phyloP scores from a whole-genome alignment of 2,329 filamentous ascomycete genomes.

The Blastomyces percursus region DNA sequence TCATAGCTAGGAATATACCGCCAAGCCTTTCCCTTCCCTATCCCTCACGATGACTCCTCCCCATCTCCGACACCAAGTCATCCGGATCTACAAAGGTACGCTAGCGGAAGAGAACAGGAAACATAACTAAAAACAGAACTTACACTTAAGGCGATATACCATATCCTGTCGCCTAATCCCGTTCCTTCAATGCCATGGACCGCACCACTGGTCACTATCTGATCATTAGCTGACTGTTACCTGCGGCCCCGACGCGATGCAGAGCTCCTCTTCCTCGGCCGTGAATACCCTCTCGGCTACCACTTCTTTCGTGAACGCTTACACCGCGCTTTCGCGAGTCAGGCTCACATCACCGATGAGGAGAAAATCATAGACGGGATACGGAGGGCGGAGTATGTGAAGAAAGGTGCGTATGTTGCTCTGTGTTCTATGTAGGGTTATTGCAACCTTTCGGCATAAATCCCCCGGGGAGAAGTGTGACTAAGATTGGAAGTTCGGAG shows the following conservation, averaged over 20 bases:
- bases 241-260: background rate
- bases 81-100: slow-evolving; percentile 77
- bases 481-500: background rate
- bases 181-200: background rate
- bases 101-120: background rate
- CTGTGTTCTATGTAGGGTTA: background rate
- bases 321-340: slow-evolving; percentile 74
- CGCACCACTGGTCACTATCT: background rate
- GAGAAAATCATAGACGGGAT: slow-evolving; percentile 66
- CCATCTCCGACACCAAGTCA: slow-evolving; percentile 63
- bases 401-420: slow-evolving; percentile 55
- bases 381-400: slow-evolving; percentile 71
- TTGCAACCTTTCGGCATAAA: background rate
- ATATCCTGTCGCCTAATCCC: background rate
- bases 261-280: slow-evolving; percentile 78
- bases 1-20: background rate
- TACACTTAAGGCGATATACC: background rate
- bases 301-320: slow-evolving; percentile 69
- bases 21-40: background rate
- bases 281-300: slow-evolving; percentile 78
- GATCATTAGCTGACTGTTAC: background rate
- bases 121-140: background rate
- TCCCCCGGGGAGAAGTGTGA: background rate
- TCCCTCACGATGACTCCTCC: slow-evolving; percentile 33
- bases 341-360: slow-evolving; percentile 59